Base-by-base conservation (phyloP, 108 stramenopile species). In the Discostella stelligeroides region DNA sequence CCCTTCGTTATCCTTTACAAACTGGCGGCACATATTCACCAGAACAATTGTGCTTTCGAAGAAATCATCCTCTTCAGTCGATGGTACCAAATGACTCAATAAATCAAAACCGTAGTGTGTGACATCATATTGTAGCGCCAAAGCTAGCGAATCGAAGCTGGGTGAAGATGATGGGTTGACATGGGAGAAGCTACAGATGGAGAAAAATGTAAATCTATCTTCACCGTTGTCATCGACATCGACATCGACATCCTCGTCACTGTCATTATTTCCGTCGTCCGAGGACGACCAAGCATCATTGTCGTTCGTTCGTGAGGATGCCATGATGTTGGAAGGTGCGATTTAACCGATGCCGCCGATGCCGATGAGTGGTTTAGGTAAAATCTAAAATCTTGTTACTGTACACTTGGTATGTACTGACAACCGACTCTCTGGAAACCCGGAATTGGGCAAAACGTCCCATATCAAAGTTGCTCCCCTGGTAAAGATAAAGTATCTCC, bases 1-100 rank as follows among this genome's bases (percentile, higher is more conserved):
- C 17, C 10, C 13, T 0, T 48, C 38, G 10, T 66, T 42, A 12
- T 83, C 60, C 54, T 73, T 68, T 8, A 81, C 75, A 59, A 72
- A 84, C 15, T 59, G 49, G 21, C 83, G 79, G 60, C 70, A 72
- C 46, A 72, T 81, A 50, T 84, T 84, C 27, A 84, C 66, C 12
- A 67, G 11, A 20, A 77, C 58, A 30, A 84, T 84, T 10, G 83
- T 50, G 11, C 45, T 46, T 45, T 80, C 83, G 58, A 67, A 81
- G 53, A 84, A 84, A 29, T 73, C 79, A 12, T 81, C 83, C 43
- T 65, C 56, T 0, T 53, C 46, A 9, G 70, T 21, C 28, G 75
- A 42, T 27, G 68, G 53, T 6, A 60, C 54, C 13, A 67, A 20
- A 63, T 67, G 41, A 9, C 37, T 39, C 15, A 81, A 40, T 12